Evolutionary conservation across 1,284 basidiomycete genomes (phyloP), one percentile per base, ranked within the genome.

Genomic region (Afroboletus lepidellus): DNA sequence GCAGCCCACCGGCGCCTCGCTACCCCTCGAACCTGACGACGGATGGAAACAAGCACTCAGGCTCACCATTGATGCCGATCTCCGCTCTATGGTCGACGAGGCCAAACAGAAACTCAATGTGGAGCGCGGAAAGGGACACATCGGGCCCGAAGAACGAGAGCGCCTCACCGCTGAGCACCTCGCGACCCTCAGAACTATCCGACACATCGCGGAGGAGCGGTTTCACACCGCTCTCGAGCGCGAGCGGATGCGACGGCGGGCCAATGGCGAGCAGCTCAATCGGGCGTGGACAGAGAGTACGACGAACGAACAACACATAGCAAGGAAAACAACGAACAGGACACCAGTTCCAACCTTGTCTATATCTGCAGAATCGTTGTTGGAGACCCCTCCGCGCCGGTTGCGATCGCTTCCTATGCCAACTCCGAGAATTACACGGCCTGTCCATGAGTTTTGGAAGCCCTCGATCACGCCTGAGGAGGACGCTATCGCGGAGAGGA

Each of bases 1-100:
- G 56, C 60, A 59, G 51, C 48, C 63, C 43, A 2, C 66, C 56
- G 56, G 54, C 56, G 47, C 59, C 41, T 53, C 54, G 37, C 55
- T 46, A 1, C 50, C 51, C 27, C 59, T 75, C 49, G 81, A 83
- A 58, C 79, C 78, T 5, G 76, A 81, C 65, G 73, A 77, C 7
- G 66, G 72, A 51, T 83, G 81, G 81, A 83, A 81, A 60, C 62
- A 56, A 23, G 54, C 58, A 1, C 67, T 80, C 54, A 70, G 62
- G 57, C 58, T 61, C 29, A 67, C 70, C 57, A 81, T 84, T 63
- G 72, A 79, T 58, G 62, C 67, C 3, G 69, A 66, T 3, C 63
- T 83, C 42, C 61, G 67, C 46, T 61, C 69, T 41, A 76, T 80
- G 74, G 71, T 79, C 39, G 68, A 75, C 42, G 74, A 78, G 43